Evolutionary conservation across 179 eudicot species (phyloP), one percentile per base, ranked within the genome.

Genomic region (Patellifolia procumbens): DNA sequence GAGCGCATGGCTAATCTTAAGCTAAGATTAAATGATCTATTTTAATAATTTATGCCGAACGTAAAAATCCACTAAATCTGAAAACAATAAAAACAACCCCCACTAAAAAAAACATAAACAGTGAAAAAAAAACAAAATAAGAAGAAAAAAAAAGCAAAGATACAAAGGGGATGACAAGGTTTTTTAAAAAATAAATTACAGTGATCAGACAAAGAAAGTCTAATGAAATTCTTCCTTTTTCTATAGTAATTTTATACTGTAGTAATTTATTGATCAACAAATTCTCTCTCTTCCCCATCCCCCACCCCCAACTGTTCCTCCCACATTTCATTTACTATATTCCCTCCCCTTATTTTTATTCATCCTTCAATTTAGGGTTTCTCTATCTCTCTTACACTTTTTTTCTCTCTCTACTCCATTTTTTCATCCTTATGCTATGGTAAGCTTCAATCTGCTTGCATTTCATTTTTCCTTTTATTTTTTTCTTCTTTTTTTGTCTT

Each of bases 281-380:
- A 24, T 74, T 67, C 46, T 42, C 77, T 68, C 64, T 60, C 70
- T 45, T 28, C 62, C 73, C 52, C 79, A 45, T 74, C 29, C 51
- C 75, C 68, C 73, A 74, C 37, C 61, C 76, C 56, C 83, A 81
- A 81, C 83, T 81, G 83, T 76, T 76, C 73, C 73, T 76, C 74
- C 70, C 68, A 70, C 53, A 65, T 16, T 76, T 82, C 85, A 78
- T 70, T 74, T 74, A 75, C 77, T 74, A 60, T 37, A 29, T 65
- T 34, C 48, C 63, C 34, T 20, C 45, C 48, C 35, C 46, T 58
- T 17, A 7, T 1, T 17, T 10, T 67, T 22, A 20, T 37, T 48
- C 64, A 10, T 62, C 31, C 49, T 68, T 76, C 76, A 71, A 78
- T 71, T 78, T 78, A 78, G 80, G 80, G 80, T 78, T 78, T 78